Evolutionary conservation across 805 yeast genomes (phyloP), one percentile per base, ranked within the genome.

Genomic region (Spathaspora gorwiae): DNA sequence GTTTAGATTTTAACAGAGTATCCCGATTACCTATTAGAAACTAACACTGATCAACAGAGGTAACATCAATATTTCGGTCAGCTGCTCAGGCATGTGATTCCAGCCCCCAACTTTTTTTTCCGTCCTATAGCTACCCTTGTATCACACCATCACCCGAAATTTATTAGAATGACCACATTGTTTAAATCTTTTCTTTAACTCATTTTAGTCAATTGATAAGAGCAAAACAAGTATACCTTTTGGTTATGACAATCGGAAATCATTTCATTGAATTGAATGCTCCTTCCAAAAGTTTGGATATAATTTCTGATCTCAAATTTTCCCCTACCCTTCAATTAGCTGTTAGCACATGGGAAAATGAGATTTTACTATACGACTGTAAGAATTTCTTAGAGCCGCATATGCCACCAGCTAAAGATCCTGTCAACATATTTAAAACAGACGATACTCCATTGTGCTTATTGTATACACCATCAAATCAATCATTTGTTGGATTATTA

Each of bases 261-360:
- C 39, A 35, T 34, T 54, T 55, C 37, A 35, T 48, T 7, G 51
- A 53, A 29, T 46, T 64, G 15, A 52, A 56, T 2, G 47, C 60
- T 1, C 67, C 70, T 3, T 30, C 41, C 13, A 34, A 43, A 29
- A 54, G 56, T 35, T 46, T 65, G 8, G 81, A 76, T 52, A 56
- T 74, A 12, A 57, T 78, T 14, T 74, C 81, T 0, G 67, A 69
- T 6, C 44, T 76, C 15, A 55, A 61, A 41, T 73, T 75, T 56
- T 60, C 75, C 2, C 70, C 72, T 54, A 58, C 73, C 3, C 44
- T 55, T n/a, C 70, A 71, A 41, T 62, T 83, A 11, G 57, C 78
- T 3, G 78, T 70, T 1, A 68, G 83, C 2, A 66, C 83, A 0
- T 83, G 89, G 87, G 86, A 81, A 51, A 74, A 78, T 3, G 55